Conservation (phyloP, 1,284 basidiomycete genomes). For the Porodaedalea pini region DNA sequence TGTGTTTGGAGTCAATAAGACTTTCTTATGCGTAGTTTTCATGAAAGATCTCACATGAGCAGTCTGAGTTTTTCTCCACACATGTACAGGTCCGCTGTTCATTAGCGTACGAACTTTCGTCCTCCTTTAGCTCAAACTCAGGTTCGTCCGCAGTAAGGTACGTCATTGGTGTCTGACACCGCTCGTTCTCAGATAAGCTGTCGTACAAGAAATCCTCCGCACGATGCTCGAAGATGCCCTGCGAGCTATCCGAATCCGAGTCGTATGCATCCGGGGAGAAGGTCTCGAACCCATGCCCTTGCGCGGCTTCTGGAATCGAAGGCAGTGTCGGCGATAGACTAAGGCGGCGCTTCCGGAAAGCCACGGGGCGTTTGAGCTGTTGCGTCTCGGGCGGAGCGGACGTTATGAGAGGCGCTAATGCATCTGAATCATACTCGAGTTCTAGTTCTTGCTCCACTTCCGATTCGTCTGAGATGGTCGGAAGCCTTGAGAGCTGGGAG, state of each 20-base stretch:
- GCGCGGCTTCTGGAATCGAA: slow-evolving; percentile 14
- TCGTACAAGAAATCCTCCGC: slow-evolving; percentile 17
- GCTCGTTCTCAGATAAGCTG: slow-evolving; percentile 13
- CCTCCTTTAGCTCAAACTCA: slow-evolving; percentile 4
- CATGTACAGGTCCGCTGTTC: slow-evolving; percentile 6
- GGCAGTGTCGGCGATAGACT: slow-evolving; percentile 17
- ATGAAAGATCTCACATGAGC: too few relatives aligned
- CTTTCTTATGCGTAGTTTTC: not conserved
- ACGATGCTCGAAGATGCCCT: slow-evolving; percentile 16
- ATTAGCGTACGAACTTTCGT: not conserved
- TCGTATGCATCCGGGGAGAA: not conserved
- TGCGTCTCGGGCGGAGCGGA: not conserved
- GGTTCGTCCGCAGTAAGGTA: slow-evolving; percentile 11
- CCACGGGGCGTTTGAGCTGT: not conserved
- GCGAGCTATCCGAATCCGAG: slow-evolving; percentile 15
- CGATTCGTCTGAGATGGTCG: slow-evolving; percentile 7
- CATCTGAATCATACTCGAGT: not conserved
- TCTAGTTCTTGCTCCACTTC: slow-evolving; percentile 1
- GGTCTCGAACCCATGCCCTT: not conserved
- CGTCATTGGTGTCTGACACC: slow-evolving; percentile 9
- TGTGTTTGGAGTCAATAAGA: not conserved
- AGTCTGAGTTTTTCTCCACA: too few relatives aligned
- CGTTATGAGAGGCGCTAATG: not conserved
- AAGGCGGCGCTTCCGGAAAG: slow-evolving; percentile 9
- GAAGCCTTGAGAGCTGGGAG: slow-evolving; percentile 5